Evolutionary conservation across 768 basidiomycete species (phyloP).

Genomic region (Nidularia pulvinata): DNA sequence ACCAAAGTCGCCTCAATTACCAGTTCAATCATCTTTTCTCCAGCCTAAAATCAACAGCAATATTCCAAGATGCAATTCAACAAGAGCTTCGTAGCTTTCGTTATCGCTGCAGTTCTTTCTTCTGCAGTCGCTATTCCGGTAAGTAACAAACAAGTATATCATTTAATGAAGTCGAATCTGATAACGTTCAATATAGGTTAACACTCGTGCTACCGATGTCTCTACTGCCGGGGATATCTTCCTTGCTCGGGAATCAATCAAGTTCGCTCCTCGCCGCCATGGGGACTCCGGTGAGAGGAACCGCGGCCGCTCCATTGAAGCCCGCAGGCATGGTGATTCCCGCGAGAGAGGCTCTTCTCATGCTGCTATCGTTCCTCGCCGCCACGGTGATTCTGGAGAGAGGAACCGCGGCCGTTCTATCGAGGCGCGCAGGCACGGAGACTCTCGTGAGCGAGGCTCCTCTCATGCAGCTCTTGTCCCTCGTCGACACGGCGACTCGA

Average conservation of each 20-base stretch:
- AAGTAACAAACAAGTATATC: constrained; percentile 1
- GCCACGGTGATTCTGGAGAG: constrained; percentile 6
- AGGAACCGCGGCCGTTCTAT: background rate
- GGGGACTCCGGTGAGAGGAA: background rate
- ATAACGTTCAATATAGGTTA: background rate
- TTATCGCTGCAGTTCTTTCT: constrained; percentile 27
- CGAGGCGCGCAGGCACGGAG: no score
- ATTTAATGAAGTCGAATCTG: background rate
- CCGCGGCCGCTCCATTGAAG: background rate
- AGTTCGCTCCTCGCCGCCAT: constrained; percentile 1
- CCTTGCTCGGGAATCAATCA: background rate
- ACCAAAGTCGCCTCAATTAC: background rate
- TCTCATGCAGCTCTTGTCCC: no score
- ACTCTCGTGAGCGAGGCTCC: no score
- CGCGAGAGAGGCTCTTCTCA: constrained; percentile 5
- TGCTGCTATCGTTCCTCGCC: constrained; percentile 10
- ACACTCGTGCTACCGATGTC: background rate
- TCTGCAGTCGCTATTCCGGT: constrained; percentile 25
- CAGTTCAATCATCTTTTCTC: constrained; percentile 1
- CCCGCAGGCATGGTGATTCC: constrained; percentile 3
- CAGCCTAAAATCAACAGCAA: background rate
- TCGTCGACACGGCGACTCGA: no score
- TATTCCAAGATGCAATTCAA: constrained; percentile 27
- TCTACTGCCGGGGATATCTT: background rate
- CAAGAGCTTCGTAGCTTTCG: constrained; percentile 28